These are phyloP conservation scores for Drechslerella coelobrocha DNA, from an alignment of 2,329 filamentous ascomycete species.

Conservation along the genomic window DNA sequence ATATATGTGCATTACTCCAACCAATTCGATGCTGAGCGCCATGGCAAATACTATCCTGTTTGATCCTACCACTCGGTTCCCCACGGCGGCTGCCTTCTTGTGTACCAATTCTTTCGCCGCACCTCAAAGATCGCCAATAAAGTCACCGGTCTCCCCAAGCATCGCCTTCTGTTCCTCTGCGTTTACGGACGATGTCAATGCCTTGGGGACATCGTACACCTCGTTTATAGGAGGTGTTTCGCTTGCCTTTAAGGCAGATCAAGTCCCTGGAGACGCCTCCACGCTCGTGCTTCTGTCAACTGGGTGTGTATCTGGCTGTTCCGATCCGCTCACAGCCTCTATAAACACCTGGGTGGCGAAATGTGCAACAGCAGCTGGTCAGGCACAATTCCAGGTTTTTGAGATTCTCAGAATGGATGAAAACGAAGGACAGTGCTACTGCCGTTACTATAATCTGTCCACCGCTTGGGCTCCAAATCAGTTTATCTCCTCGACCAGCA, in stretches of 20 bases:
- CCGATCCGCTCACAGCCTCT: not conserved
- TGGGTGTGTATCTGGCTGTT: not conserved
- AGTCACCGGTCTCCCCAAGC: not conserved
- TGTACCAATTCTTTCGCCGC: slow-evolving; percentile 5
- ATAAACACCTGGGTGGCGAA: not conserved
- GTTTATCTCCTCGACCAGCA: not conserved
- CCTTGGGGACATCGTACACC: not conserved
- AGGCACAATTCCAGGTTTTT: not conserved
- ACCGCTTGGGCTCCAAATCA: not conserved
- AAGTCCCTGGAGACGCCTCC: not conserved
- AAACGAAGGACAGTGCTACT: not conserved
- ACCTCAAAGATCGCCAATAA: not conserved
- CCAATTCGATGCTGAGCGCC: not conserved
- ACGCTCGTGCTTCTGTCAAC: not conserved
- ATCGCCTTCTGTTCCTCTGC: slow-evolving; percentile 1
- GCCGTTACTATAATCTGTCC: not conserved
- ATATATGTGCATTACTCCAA: not conserved
- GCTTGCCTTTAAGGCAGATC: not conserved
- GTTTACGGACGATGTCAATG: not conserved
- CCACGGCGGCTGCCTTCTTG: slow-evolving; percentile 2
- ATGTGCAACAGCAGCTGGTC: not conserved
- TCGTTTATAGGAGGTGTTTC: not conserved
- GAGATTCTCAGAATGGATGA: not conserved
- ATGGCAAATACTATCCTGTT: not conserved
- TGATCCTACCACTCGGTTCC: not conserved